Percentiles rank a stretch among this genome's conserved stretches.
Conservation (phyloP, 805 yeast species). For the Nakazawaea ishiwadae region DNA sequence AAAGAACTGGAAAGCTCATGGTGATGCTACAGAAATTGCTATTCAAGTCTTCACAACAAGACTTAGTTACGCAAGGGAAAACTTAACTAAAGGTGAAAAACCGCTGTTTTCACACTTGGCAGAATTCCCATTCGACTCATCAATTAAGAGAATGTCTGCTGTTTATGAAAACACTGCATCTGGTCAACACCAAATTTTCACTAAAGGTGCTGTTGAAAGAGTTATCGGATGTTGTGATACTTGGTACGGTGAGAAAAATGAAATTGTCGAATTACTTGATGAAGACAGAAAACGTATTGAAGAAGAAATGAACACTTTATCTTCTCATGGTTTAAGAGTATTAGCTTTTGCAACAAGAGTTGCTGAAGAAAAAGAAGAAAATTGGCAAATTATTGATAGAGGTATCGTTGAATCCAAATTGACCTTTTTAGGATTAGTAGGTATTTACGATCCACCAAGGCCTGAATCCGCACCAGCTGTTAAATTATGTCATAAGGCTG, state of each 20-base stretch:
- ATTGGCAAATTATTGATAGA: conserved; percentile 31
- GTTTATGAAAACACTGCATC: conserved; percentile 36
- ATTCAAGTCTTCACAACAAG: conserved; percentile 73
- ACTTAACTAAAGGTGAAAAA: conserved; percentile 32
- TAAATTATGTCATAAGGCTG: conserved; percentile 64
- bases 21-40: conserved; percentile 89
- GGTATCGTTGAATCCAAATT: conserved; percentile 46
- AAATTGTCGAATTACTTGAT: conserved; percentile 31
- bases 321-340: conserved; percentile 66
- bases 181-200: conserved; percentile 28
- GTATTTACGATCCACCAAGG: conserved; percentile 80
- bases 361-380: conserved; percentile 22
- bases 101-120: conserved; percentile 39
- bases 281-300: conserved; percentile 40
- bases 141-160: conserved; percentile 69
- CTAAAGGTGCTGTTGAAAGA: conserved; percentile 79
- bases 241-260: conserved; percentile 40
- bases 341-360: conserved; percentile 59
- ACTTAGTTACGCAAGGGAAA: conserved; percentile 43
- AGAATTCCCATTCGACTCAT: conserved; percentile 74
- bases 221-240: conserved; percentile 49
- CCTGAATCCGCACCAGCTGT: conserved; percentile 64
- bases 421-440: conserved; percentile 62
- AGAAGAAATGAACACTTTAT: conserved; percentile 51
- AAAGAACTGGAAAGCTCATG: conserved; percentile 71